A percentile compares a stretch with the other conserved stretches of the same genome.
phyloP scores from a whole-genome alignment of 2,329 filamentous ascomycete species.

The Fusarium humuli region DNA sequence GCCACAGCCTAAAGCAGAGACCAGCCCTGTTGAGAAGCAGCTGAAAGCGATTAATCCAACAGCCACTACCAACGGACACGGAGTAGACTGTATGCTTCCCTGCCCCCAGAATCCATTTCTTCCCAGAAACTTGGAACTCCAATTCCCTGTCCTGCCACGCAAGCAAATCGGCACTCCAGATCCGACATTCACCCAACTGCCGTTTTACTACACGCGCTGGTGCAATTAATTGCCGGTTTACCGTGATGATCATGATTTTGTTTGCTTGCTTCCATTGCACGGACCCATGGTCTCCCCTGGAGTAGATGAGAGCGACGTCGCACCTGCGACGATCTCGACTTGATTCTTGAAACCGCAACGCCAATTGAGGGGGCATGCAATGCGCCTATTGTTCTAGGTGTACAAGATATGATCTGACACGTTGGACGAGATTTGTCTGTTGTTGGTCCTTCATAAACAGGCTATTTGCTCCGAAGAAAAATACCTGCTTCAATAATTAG shows the following conservation, averaged over 20 bases:
- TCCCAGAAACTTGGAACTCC: slow-evolving; percentile 1
- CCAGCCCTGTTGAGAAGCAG: not conserved
- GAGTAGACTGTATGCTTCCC: not conserved
- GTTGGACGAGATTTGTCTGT: not conserved
- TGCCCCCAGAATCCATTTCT: not conserved
- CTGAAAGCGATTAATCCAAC: not conserved
- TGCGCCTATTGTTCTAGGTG: not conserved
- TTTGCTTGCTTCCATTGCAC: not conserved
- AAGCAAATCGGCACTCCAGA: slow-evolving; percentile 22
- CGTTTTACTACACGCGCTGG: not conserved
- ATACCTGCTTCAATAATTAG: not conserved
- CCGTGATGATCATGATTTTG: slow-evolving; percentile 8
- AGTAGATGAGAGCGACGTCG: slow-evolving; percentile 4
- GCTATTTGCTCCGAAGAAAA: not conserved
- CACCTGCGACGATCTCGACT: slow-evolving; percentile 24
- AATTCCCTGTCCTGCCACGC: slow-evolving; percentile 13
- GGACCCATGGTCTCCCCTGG: not conserved
- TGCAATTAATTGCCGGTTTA: slow-evolving; percentile 1
- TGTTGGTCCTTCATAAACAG: not conserved
- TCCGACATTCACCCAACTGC: not conserved
- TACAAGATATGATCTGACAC: slow-evolving; percentile 9
- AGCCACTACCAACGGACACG: not conserved
- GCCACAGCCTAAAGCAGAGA: slow-evolving; percentile 12
- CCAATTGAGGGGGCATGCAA: not conserved
- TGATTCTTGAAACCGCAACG: slow-evolving; percentile 16